Base-by-base conservation (phyloP, 805 yeast genomes). In the Kodamaea lidongshanica region DNA sequence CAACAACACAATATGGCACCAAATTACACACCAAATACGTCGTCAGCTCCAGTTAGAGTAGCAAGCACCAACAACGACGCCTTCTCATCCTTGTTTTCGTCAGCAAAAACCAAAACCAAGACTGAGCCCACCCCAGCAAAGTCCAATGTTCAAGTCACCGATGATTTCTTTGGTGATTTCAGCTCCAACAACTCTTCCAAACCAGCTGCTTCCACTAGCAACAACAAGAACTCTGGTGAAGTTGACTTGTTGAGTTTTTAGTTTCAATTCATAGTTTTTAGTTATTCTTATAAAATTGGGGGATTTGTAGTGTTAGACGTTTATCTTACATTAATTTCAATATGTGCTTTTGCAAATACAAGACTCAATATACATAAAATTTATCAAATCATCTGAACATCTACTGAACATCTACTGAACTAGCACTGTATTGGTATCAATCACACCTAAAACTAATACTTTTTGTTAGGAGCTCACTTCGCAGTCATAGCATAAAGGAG, bases 1-100 rank as follows among this genome's bases (percentile, higher is more conserved):
- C 40, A 12, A 35, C 19, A 19, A n/a, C 21, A 24, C 27, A 35
- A 25, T 16, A 16, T 36, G 16, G 40, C 46, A 6, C 37, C 50
- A 3, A 43, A 40, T 33, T 40, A 45, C 25, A 40, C 52, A 24
- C 41, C 15, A 16, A 16, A 24, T 7, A 55, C 10, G 48, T 49
- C 65, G 7, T 48, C 68, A 4, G 64, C 64, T 4, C 55, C 61
- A n/a, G 44, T 66, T 7, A 60, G 68, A 31, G 31, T 35, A 6
- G 4, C 37, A 6, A 32, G 26, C 15, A n/a, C 46, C 6, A 64
- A 61, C 32, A 65, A 61, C 36, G 92, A 82, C 48, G 81, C 88
- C 1, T 82, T 82, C 54, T 78, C 88, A 14, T 75, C 82, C 3
- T 61, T 82, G 40, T 76, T 82, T 44, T 62, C 73, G 6, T 56